These are phyloP conservation scores for Malassezia restricta DNA, from an alignment of 1,284 basidiomycete species.

Conservation along the genomic window DNA sequence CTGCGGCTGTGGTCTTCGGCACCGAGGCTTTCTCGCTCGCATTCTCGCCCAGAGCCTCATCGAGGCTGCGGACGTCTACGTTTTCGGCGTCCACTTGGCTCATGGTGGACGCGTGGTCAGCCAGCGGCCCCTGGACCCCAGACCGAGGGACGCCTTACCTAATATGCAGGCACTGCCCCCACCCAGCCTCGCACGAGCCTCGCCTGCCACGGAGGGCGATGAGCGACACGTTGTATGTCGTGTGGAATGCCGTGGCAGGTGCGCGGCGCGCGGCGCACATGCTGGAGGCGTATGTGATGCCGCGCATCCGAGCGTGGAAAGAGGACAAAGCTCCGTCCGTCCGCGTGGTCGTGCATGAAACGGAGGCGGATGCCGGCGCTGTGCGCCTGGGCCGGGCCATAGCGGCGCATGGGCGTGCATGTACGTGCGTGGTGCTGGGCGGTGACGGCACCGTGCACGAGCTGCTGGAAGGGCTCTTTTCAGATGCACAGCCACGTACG, in stretches of 20 bases:
- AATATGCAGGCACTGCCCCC: not conserved
- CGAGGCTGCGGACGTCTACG: not conserved
- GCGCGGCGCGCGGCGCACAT: not conserved
- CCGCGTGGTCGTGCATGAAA: not conserved
- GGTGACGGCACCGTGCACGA: conserved; percentile 47
- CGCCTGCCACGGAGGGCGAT: not conserved
- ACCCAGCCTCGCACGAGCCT: conserved; percentile 1
- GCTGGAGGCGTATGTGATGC: not conserved
- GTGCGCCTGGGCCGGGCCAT: not conserved
- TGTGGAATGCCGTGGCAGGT: conserved; percentile 10
- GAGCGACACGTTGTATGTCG: not conserved
- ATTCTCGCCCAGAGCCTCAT: not conserved
- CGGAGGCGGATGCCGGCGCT: conserved; percentile 6
- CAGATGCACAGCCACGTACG: not conserved
- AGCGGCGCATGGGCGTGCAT: not conserved
- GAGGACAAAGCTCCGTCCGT: not conserved
- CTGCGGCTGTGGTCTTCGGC: not conserved
- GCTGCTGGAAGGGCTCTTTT: conserved; percentile 32
- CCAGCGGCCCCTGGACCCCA: not conserved
- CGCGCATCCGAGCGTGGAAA: not conserved
- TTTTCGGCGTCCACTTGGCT: not conserved
- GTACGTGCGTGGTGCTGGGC: conserved; percentile 29
- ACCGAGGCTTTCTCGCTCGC: not conserved
- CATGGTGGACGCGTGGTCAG: not conserved
- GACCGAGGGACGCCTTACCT: not conserved